These are phyloP conservation scores for Paraglomus occultum DNA, from an alignment of 192 early-diverging fungal species.

Conservation along the genomic window DNA sequence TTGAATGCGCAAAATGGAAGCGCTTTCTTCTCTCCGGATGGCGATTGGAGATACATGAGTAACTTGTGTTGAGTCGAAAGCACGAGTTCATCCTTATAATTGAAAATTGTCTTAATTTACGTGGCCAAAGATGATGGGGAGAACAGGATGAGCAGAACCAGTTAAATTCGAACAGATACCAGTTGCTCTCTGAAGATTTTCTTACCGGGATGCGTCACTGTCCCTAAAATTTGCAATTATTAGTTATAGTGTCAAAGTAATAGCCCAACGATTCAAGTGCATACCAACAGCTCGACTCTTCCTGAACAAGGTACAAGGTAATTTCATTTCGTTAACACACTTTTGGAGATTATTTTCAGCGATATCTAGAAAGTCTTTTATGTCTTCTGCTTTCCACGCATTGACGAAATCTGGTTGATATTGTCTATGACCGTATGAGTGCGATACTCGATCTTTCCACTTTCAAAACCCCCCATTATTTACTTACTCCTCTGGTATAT, in stretches of 20 bases:
- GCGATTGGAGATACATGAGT: conserved; percentile 53
- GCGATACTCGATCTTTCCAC: not conserved
- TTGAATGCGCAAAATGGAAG: conserved; percentile 94
- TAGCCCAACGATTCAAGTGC: not conserved
- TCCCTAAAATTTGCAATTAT: conserved; percentile 29
- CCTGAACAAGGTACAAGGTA: conserved; percentile 64
- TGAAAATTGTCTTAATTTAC: not conserved
- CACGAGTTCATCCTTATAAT: conserved; percentile 74
- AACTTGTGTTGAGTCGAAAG: conserved; percentile 69
- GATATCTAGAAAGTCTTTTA: conserved; percentile 68
- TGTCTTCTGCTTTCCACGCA: conserved; percentile 54
- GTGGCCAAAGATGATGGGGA: not conserved
- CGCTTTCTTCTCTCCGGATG: conserved; percentile 48
- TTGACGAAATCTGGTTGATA: conserved; percentile 47
- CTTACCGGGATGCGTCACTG: conserved; percentile 51
- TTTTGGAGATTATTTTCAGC: conserved; percentile 65
- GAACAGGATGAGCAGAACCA: not conserved
- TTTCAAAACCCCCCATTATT: not conserved
- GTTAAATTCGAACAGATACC: conserved; percentile 24
- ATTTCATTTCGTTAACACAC: conserved; percentile 63
- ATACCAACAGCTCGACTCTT: conserved; percentile 78
- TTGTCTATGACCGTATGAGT: conserved; percentile 23
- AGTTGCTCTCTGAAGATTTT: conserved; percentile 76
- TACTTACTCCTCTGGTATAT: conserved; percentile 60
- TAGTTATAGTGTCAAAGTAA: not conserved